These are phyloP conservation scores for Euphorbia schlechtendalii DNA, from an alignment of 441 rosid genomes.

Conservation along the genomic window DNA sequence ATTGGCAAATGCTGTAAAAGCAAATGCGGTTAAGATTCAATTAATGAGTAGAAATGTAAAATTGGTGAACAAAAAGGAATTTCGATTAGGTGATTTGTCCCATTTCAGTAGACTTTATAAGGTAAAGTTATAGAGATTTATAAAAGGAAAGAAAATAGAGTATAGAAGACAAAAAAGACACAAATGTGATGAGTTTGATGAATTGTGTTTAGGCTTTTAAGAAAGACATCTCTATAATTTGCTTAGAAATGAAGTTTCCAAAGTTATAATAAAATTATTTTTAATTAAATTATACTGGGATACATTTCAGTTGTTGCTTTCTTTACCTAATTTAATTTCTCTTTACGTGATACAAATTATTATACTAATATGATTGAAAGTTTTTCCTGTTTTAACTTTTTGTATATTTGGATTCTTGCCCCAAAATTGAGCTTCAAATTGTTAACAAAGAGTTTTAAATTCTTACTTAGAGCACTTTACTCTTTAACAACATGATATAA, in stretches of 20 bases:
- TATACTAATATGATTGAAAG: constrained; percentile 8
- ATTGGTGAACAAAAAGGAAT: not conserved
- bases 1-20: not conserved
- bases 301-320: constrained; percentile 18
- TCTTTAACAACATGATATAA: not conserved
- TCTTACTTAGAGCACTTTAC: too few species aligned
- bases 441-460: too few species aligned
- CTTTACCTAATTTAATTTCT: constrained; percentile 23
- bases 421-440: not conserved
- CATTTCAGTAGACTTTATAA: constrained; percentile 18
- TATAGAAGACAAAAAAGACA: constrained; percentile 15
- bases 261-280: constrained; percentile 1
- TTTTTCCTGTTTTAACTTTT: not conserved
- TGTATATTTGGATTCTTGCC: constrained; percentile 1
- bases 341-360: constrained; percentile 15
- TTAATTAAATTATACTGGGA: not conserved
- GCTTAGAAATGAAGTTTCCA: constrained; percentile 39
- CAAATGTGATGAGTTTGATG: constrained; percentile 23
- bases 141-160: not conserved
- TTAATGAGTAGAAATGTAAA: not conserved
- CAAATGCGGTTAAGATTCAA: not conserved
- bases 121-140: constrained; percentile 15
- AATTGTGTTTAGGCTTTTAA: constrained; percentile 42
- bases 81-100: constrained; percentile 14
- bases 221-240: constrained; percentile 34